Base-by-base conservation (phyloP, 1,284 basidiomycete species). In the Trichosporon asahii region DNA sequence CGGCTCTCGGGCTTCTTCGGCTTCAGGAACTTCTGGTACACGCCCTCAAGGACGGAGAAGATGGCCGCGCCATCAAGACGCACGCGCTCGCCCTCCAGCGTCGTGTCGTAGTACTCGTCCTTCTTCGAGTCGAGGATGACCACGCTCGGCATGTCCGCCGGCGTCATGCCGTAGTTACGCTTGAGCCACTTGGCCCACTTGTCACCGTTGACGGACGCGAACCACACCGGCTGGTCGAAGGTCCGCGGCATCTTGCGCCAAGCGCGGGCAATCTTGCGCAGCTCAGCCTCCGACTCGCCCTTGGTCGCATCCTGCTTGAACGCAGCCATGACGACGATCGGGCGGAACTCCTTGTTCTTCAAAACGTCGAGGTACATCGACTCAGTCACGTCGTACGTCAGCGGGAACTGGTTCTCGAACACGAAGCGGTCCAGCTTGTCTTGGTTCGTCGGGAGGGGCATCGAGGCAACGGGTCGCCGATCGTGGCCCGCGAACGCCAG, bases 181-280 rank as follows among this genome's bases (percentile, higher is more conserved):
- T 91, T 93, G 82, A 95, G 84, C 93, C 93, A 96, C 67, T 87
- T 89, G 21, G 83, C 85, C 93, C 94, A 95, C 79, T 86, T 87
- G 27, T 88, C 88, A 0, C 85, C 87, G 77, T 96, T 91, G 87
- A 95, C 94, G 89, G 90, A 92, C 8, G 90, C 87, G 82, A 95
- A 96, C 66, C 94, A 87, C 0, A 95, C 90, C 15, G 90, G 88
- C 64, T 88, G 85, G 9, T 81, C 84, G 57, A 79, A 80, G 33
- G 68, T 69, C 66, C 78, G 75, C 18, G 81, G 80, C 14, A 82
- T 81, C 64, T 77, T 77, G 55, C 78, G 86, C 94, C 92, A 95
- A 69, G 88, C 88, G 71, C 85, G 85, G 0, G 89, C 88, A 15
- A 91, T 84, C 65, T 87, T 85, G 33, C 79, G 80, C 4, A 94